Evolutionary conservation across 495 filamentous ascomycete species (phyloP).

Genomic region (Penicillium cinerascens): DNA sequence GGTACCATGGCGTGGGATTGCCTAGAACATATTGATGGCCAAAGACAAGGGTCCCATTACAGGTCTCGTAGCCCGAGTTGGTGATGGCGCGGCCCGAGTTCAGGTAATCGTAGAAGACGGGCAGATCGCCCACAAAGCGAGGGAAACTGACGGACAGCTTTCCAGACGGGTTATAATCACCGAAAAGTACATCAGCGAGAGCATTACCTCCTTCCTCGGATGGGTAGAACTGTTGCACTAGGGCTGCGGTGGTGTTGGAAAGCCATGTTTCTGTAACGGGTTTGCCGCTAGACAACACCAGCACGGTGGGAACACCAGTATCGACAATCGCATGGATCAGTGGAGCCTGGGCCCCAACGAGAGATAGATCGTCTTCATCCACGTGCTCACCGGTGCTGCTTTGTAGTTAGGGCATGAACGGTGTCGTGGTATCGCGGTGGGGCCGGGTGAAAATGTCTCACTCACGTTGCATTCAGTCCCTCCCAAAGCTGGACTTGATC

Average conservation of each 20-base stretch:
- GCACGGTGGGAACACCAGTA: conserved; percentile 63
- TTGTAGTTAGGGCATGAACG: background rate
- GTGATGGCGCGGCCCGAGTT: conserved; percentile 57
- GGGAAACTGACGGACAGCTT: conserved; percentile 69
- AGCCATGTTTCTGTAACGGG: conserved; percentile 69
- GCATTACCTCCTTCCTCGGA: conserved; percentile 60
- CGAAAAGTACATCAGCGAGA: conserved; percentile 65
- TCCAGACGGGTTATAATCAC: conserved; percentile 61
- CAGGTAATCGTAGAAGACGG: conserved; percentile 67
- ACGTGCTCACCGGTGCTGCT: conserved; percentile 67
- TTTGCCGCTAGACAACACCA: conserved; percentile 67
- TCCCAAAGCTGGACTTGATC: conserved; percentile 66
- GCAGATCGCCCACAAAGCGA: conserved; percentile 59
- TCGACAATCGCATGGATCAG: conserved; percentile 60
- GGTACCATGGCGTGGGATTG: conserved; percentile 54
- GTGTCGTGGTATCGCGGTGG: background rate
- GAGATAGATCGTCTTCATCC: conserved; percentile 56
- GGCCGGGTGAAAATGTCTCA: conserved; percentile 1
- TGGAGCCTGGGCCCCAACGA: conserved; percentile 66
- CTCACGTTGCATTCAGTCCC: conserved; percentile 60
- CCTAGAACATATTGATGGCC: conserved; percentile 64
- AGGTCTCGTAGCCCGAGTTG: conserved; percentile 44
- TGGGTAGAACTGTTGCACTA: conserved; percentile 70
- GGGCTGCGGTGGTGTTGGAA: conserved; percentile 52
- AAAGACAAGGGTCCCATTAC: conserved; percentile 60